phyloP scores from a whole-genome alignment of 1,284 basidiomycete genomes.

The Amylostereum chailletii region DNA sequence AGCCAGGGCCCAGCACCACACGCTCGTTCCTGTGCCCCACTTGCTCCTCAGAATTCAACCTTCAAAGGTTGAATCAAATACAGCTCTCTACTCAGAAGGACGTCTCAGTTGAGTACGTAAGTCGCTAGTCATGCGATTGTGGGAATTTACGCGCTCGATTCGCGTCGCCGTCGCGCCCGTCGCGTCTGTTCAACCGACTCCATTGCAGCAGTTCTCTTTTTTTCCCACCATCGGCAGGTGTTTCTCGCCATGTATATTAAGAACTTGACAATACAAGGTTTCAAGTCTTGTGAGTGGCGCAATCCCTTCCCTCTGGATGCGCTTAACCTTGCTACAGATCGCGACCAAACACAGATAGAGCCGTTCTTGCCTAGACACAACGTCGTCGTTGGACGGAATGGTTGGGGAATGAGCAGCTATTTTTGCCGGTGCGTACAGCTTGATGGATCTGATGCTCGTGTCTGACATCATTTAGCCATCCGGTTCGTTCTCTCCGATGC shows the following conservation, averaged over 20 bases:
- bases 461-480: constrained; percentile 53
- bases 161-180: no score
- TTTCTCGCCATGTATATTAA: constrained; percentile 70
- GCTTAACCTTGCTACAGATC: constrained; percentile 32
- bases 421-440: constrained; percentile 63
- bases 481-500: constrained; percentile 97
- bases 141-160: no score
- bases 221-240: constrained; percentile 7
- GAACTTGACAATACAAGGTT: constrained; percentile 90
- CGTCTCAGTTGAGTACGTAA: no score
- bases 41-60: no score
- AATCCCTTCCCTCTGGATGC: neutral
- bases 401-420: constrained; percentile 94
- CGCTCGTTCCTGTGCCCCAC: no score
- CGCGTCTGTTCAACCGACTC: no score
- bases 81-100: no score
- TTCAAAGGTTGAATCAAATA: no score
- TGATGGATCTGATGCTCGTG: no score
- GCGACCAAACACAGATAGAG: constrained; percentile 78
- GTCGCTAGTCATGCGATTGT: no score
- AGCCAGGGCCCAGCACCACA: no score
- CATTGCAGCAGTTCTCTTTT: no score
- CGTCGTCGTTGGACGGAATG: constrained; percentile 92
- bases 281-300: constrained; percentile 80
- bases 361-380: constrained; percentile 83